Evolutionary conservation across 164 flowering plant species (phyloP), one percentile per base, ranked within the genome.

Genomic region (Magnolia officinalis): DNA sequence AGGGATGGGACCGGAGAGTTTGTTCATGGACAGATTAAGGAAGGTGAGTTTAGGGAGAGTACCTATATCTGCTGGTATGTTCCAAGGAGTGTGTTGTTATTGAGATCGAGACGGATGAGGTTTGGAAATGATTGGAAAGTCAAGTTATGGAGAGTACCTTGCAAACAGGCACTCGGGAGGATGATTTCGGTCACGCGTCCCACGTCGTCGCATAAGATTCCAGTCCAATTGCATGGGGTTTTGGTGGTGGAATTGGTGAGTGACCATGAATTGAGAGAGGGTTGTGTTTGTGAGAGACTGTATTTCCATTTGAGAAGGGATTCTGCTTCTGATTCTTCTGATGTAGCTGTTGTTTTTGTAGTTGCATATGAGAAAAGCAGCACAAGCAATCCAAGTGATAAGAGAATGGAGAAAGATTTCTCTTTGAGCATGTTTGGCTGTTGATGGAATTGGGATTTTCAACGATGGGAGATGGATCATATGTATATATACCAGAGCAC

Each of bases 1-100:
- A 20, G 85, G 85, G 0, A 83, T 31, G 0, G 76, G 10, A 1
- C 84, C 81, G 6, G 61, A 63, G 49, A 84, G 50, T 21, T 10
- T 55, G 69, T 81, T 81, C 4, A 51, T 52, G 11, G 81, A 82
- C 14, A 84, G 81, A 18, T 76, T 73, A 49, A 82, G 82, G 63
- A 63, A 67, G 6, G 63, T 45, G 50, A 84, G 80, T 0, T 80
- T 82, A 21, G 80, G 72, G 29, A 78, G 78, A 16, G 31, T 10
- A 10, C 80, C 81, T 26, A 84, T 78, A 0, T 45, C 45, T 6
- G 67, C 0, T 0, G 86, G 86, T 16, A 84, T 80, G 6, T 16
- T 21, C 81, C 81, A 11, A 14, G 3, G 67, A 76, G 73, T 6
- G 20, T 4, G 64, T 70, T 76, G 52, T 14, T 0, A 9, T 50